Evolutionary conservation across 2,329 filamentous ascomycete genomes (phyloP).

Genomic region (Venturia carpophila): DNA sequence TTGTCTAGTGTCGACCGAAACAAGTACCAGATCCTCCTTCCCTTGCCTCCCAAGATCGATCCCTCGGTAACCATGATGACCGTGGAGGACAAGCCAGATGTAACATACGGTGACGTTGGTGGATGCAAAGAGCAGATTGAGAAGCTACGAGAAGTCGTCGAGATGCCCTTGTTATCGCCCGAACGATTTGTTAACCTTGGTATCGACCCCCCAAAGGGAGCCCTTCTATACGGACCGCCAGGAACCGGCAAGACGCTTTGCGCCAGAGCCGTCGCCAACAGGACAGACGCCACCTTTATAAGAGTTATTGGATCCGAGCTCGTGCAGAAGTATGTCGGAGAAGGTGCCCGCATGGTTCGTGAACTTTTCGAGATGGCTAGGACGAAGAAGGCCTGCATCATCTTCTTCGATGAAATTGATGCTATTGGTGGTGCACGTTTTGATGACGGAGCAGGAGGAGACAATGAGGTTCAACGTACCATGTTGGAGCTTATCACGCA

Average conservation of each 20-base stretch:
- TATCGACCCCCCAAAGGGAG: slow-evolving; percentile 97
- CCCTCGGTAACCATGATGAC: slow-evolving; percentile 99
- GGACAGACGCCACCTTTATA: slow-evolving; percentile 97
- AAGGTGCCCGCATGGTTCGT: slow-evolving; percentile 95
- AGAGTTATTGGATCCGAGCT: slow-evolving; percentile 96
- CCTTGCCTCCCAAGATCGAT: slow-evolving; percentile 95
- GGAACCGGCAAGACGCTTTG: slow-evolving; percentile 99
- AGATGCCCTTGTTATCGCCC: slow-evolving; percentile 93
- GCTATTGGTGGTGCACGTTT: slow-evolving; percentile 93
- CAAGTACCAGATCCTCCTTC: slow-evolving; percentile 98
- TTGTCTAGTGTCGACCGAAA: slow-evolving; percentile 72
- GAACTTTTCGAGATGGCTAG: slow-evolving; percentile 99
- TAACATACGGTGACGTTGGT: slow-evolving; percentile 97
- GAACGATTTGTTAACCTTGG: slow-evolving; percentile 98
- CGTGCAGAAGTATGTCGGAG: slow-evolving; percentile 98
- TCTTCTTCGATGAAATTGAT: slow-evolving; percentile 99
- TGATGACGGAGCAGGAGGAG: slow-evolving; percentile 90
- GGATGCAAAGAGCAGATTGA: slow-evolving; percentile 99
- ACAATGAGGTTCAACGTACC: slow-evolving; percentile 95
- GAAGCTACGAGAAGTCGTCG: slow-evolving; percentile 95
- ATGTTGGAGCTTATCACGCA: slow-evolving; percentile 98
- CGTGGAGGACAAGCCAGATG: slow-evolving; percentile 98
- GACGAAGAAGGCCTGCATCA: slow-evolving; percentile 99
- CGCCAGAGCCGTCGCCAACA: slow-evolving; percentile 91
- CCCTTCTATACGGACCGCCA: slow-evolving; percentile 89